phyloP scores from a whole-genome alignment of 805 yeast species.

The Saccharomycopsis malanga region DNA sequence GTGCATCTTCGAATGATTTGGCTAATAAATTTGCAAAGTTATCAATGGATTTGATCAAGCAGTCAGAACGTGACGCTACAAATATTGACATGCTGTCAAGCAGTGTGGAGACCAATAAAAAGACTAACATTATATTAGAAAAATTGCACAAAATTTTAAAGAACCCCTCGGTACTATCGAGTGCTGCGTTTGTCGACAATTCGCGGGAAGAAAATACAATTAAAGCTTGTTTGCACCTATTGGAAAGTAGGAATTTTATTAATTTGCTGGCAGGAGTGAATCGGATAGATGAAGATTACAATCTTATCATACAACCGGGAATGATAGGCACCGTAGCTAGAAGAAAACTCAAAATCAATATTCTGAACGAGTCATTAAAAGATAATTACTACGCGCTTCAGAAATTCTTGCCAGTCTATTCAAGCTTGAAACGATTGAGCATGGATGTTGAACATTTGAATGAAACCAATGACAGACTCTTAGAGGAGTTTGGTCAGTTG shows the following conservation, averaged over 20 bases:
- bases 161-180: slow-evolving; percentile 4
- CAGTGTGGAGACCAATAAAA: not conserved
- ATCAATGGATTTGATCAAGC: slow-evolving; percentile 7
- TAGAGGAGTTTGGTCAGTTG: slow-evolving; percentile 20
- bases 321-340: slow-evolving; percentile 54
- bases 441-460: slow-evolving; percentile 12
- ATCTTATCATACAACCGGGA: slow-evolving; percentile 25
- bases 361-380: slow-evolving; percentile 53
- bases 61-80: not conserved
- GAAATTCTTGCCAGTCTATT: slow-evolving; percentile 36
- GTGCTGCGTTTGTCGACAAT: not conserved
- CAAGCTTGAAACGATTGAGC: slow-evolving; percentile 11
- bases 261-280: not conserved
- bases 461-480: slow-evolving; percentile 7
- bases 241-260: slow-evolving; percentile 12
- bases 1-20: not conserved
- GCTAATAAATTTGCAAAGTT: slow-evolving; percentile 15
- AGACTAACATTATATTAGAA: slow-evolving; percentile 4
- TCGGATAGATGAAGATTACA: slow-evolving; percentile 2
- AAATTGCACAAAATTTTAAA: slow-evolving; percentile 13
- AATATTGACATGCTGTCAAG: not conserved
- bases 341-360: slow-evolving; percentile 49
- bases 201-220: not conserved
- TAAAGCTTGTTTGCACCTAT: slow-evolving; percentile 4
- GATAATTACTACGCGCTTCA: slow-evolving; percentile 46